phyloP scores from a whole-genome alignment of 2,329 filamentous ascomycete genomes.

The Curvularia spicifera region DNA sequence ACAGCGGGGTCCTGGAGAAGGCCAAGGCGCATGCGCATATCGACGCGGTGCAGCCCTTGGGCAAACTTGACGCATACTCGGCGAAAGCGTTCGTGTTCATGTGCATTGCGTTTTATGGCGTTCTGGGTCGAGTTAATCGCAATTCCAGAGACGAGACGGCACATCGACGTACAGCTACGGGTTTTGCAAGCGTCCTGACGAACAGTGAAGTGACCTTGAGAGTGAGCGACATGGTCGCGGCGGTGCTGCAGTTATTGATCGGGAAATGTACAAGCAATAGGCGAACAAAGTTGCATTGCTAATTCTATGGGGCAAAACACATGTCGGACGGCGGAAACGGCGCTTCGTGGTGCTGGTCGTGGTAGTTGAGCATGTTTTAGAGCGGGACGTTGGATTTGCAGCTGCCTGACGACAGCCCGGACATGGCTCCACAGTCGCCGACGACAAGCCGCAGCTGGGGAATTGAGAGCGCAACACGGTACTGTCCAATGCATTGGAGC shows the following conservation, averaged over 20 bases:
- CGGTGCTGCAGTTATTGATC: conserved; percentile 11
- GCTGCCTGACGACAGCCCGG: conserved; percentile 33
- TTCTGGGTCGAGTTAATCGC: conserved; percentile 55
- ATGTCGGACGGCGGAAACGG: background rate
- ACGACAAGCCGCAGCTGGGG: conserved; percentile 16
- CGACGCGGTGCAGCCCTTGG: conserved; percentile 68
- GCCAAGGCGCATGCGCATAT: conserved; percentile 72
- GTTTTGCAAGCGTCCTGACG: conserved; percentile 71
- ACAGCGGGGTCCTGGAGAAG: conserved; percentile 67
- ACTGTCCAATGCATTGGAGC: conserved; percentile 5
- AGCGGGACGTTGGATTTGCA: conserved; percentile 20
- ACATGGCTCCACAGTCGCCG: conserved; percentile 26
- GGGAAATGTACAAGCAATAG: conserved; percentile 11
- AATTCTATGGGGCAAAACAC: background rate
- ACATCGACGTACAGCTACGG: conserved; percentile 64
- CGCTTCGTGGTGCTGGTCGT: background rate
- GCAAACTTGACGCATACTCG: conserved; percentile 66
- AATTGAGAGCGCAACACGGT: conserved; percentile 3
- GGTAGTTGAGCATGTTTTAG: conserved; percentile 6
- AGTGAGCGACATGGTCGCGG: conserved; percentile 64
- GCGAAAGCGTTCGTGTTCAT: conserved; percentile 71
- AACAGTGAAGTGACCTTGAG: conserved; percentile 70
- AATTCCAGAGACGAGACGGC: background rate
- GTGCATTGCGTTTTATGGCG: conserved; percentile 70
- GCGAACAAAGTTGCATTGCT: conserved; percentile 15